Base-by-base conservation (phyloP, 179 eudicot genomes). In the Silene vulgaris region DNA sequence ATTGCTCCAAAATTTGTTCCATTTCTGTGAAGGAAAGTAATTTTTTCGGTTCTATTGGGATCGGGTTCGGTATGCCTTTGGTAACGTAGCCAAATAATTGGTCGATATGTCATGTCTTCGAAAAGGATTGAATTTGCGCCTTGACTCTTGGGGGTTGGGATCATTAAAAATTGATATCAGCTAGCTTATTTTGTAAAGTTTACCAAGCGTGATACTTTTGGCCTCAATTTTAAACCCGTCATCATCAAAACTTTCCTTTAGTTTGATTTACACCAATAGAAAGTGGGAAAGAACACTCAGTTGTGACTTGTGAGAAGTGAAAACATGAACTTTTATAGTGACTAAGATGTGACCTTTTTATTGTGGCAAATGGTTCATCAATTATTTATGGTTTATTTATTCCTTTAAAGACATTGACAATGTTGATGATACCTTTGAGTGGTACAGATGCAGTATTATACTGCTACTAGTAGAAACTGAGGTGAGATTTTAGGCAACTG, bases 401-500 rank as follows among this genome's bases (percentile, higher is more conserved):
- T 54, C 54, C 19, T 26, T 28, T 35, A 7, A 12, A 65, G 32
- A 73, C 28, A 20, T 76, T 30, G 71, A 78, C 61, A 62, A 60
- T 62, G 78, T 62, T 74, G 75, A 76, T 54, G 75, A 50, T 30
- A 20, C 29, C 48, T 54, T 65, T 26, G 65, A 72, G 69, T 56
- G 69, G 28, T 65, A 65, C 40, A 35, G 62, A 19, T 65, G 62
- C 69, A 71, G 67, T 78, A 71, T 81, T 78, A 75, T 74, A 71
- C 67, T 78, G 76, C 84, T 78, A 75, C 76, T 74, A 78, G 72
- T 77, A 71, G 79, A 75, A 81, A 78, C 74, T 69, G 45, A 63
- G 73, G 72, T 74, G 71, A 59, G 67, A 69, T 9, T 62, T 69
- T 71, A 14, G 71, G 28, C 14, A 37, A 52, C 81, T 74, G 75